These are phyloP conservation scores for Botrytis byssoidea DNA, from an alignment of 2,329 filamentous ascomycete genomes.

Conservation along the genomic window DNA sequence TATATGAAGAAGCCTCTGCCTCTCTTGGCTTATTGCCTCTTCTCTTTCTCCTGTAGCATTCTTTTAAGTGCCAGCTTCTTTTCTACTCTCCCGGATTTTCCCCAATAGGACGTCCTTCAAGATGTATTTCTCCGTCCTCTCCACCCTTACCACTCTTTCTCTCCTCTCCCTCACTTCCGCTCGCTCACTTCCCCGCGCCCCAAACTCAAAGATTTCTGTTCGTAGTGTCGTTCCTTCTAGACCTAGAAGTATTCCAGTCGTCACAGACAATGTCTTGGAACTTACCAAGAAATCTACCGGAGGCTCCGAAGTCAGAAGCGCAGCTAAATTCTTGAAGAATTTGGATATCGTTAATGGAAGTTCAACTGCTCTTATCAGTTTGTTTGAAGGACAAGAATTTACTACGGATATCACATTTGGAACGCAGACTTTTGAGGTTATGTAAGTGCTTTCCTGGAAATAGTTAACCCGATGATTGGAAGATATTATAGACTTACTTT, in stretches of 20 bases:
- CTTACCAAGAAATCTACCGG: neutral
- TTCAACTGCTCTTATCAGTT: conserved; percentile 5
- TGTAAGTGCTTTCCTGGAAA: neutral
- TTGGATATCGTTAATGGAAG: conserved; percentile 8
- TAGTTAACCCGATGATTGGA: neutral
- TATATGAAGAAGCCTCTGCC: neutral
- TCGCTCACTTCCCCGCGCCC: neutral
- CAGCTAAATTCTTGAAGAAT: conserved; percentile 8
- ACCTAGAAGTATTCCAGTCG: neutral
- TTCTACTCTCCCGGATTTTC: neutral
- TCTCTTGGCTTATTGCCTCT: neutral
- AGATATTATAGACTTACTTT: neutral
- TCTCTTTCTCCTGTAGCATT: neutral
- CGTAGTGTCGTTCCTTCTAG: neutral
- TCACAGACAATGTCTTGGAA: conserved; percentile 17
- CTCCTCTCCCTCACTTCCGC: conserved; percentile 10
- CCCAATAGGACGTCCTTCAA: neutral
- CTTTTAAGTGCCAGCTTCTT: neutral
- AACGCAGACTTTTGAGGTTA: conserved; percentile 38
- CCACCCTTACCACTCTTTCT: neutral
- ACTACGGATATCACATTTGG: conserved; percentile 35
- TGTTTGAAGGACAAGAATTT: conserved; percentile 16
- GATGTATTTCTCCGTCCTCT: conserved; percentile 1
- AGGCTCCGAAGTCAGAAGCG: conserved; percentile 11
- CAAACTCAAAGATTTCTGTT: neutral